Evolutionary conservation across 192 early-diverging fungal genomes (phyloP), one percentile per base, ranked within the genome.

Genomic region (Coemansia sp.): DNA sequence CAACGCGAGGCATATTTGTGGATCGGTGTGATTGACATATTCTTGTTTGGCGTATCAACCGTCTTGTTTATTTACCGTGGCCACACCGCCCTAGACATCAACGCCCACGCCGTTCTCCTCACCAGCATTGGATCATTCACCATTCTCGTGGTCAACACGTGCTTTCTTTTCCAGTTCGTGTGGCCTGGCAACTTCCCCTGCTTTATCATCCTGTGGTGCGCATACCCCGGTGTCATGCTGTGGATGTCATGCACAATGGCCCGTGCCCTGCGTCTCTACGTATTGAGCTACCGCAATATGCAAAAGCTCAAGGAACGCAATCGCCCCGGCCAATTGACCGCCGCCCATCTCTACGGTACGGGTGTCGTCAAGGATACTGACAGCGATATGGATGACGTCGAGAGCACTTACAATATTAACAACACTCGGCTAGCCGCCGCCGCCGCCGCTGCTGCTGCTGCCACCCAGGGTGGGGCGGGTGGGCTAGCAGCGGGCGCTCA

Each of bases 211-310:
- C 51, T 83, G 31, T 83, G 82, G 82, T 69, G 69, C 24, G 76
- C 76, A 16, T 83, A 83, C 31, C 76, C 76, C 3, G 82, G 82
- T 34, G 76, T 83, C 39, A 83, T 78, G 72, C 67, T 83, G 59
- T 83, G 82, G 82, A 73, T 75, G 63, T 67, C 70, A 20, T 83
- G 82, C 51, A 76, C 76, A 0, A 71, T 79, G 70, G 82, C 82
- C 10, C 73, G 82, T 13, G 82, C 82, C 2, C 39, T 83, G 62
- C 73, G 82, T 23, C 82, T 83, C 11, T 83, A 83, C 34, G 72
- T 79, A 9, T 48, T 83, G 45, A 78, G 76, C 64, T 75, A 70
- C 65, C 68, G 73, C 60, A 83, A 78, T 61, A 64, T 79, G 67
- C 70, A 78, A 42, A 78, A 78, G 34, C 71, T 83, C 20, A 77